Conservation (phyloP, 768 basidiomycete genomes). For the Gymnopilus dilepis region DNA sequence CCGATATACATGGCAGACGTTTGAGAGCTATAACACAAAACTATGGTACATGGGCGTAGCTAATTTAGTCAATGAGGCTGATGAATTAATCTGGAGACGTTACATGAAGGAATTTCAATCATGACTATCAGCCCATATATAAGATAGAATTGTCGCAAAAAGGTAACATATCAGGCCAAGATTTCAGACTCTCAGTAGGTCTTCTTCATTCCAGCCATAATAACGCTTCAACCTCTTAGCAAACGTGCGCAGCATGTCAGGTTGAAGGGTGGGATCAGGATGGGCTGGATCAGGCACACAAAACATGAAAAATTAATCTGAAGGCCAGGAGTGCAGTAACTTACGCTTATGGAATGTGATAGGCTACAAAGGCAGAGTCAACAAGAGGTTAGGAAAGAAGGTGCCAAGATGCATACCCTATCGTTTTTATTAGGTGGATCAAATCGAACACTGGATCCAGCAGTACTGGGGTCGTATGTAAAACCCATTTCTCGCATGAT, state of each 20-base stretch:
- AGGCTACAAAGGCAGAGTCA: slow-evolving; percentile 43
- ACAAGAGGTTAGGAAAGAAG: neutral
- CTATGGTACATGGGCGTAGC: too few relatives aligned
- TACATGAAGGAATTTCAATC: too few relatives aligned
- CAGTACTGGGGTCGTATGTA: slow-evolving; percentile 71
- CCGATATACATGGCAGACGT: too few relatives aligned
- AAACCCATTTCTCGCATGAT: slow-evolving; percentile 84
- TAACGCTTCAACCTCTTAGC: slow-evolving; percentile 61
- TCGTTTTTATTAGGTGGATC: slow-evolving; percentile 66
- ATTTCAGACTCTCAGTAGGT: slow-evolving; percentile 37
- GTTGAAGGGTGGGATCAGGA: slow-evolving; percentile 69
- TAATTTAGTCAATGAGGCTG: too few relatives aligned
- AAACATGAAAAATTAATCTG: neutral
- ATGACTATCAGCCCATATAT: too few relatives aligned
- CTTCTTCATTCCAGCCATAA: slow-evolving; percentile 70
- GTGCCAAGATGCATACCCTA: slow-evolving; percentile 32
- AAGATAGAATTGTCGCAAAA: too few relatives aligned
- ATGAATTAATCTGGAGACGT: too few relatives aligned
- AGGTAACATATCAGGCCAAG: too few relatives aligned
- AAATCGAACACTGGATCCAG: slow-evolving; percentile 84
- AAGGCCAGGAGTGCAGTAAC: slow-evolving; percentile 20
- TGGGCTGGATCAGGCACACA: slow-evolving; percentile 65
- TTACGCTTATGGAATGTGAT: slow-evolving; percentile 82
- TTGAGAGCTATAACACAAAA: too few relatives aligned
- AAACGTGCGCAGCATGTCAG: slow-evolving; percentile 53